Evolutionary conservation across 2,329 filamentous ascomycete genomes (phyloP), one percentile per base, ranked within the genome.

Genomic region (Fonsecaea pugnacius): DNA sequence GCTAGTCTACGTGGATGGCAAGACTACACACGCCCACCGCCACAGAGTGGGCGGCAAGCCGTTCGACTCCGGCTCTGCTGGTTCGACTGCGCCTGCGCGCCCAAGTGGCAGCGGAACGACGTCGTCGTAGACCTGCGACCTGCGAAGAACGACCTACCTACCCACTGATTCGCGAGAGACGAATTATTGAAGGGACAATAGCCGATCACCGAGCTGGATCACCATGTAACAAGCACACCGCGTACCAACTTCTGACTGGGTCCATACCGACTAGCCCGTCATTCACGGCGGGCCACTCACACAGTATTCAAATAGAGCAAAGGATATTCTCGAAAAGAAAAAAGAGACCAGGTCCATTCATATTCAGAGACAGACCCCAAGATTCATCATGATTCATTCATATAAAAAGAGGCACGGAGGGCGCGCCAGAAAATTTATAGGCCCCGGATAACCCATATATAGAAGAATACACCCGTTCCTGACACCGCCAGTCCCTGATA

Each of bases 1-100:
- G 32, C 48, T 65, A 40, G 54, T 61, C 36, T 51, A 59, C 6
- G 54, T 59, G 16, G 50, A 55, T n/a, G 50, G 36, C 18, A 62
- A 52, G 24, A 35, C 16, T 4, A n/a, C 32, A 4, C 48, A 48
- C 48, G 24, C 43, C 21, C 54, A 58, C 14, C 43, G 35, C n/a
- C 18, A 50, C 3, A 59, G 32, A 32, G 24, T 46, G 21, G 60
- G 27, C 10, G 50, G 36, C 16, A 63, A 66, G 30, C 35, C 55
- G 1, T 61, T 43, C 33, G 62, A 58, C n/a, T 24, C 8, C 43
- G 8, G 35, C n/a, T 32, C 40, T 46, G 9, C n/a, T 24, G 54
- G 18, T 35, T 21, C 21, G 16, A n/a, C 18, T 9, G 24, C 21
- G 9, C 16, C 18, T 27, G 24, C 2, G 53, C 6, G 16, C 36